Evolutionary conservation across 768 basidiomycete genomes (phyloP).

Genomic region (Pilatotrama ljubarskyi): DNA sequence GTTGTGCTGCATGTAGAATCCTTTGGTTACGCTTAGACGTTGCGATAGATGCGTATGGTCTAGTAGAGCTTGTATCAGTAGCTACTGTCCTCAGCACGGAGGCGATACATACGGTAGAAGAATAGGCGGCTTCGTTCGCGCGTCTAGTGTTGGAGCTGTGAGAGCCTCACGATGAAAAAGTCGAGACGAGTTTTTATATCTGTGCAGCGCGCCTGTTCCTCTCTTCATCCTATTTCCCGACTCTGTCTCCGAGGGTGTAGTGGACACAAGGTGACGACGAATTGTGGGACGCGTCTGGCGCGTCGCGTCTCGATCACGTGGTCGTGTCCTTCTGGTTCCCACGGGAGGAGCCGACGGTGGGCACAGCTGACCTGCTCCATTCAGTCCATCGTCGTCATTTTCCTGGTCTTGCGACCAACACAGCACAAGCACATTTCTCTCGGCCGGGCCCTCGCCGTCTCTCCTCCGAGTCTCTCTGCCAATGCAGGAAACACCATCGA

Average conservation of each 20-base stretch:
- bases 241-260: no score
- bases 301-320: not conserved
- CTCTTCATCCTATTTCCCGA: not conserved
- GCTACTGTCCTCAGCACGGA: not conserved
- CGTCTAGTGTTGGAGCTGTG: no score
- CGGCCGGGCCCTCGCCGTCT: not conserved
- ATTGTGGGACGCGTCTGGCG: not conserved
- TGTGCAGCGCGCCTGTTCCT: not conserved
- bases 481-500: not conserved
- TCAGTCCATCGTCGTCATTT: slow-evolving; percentile 7
- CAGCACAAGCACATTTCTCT: not conserved
- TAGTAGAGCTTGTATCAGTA: slow-evolving; percentile 9
- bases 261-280: no score
- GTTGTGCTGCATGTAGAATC: slow-evolving; percentile 48
- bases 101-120: no score
- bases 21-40: slow-evolving; percentile 34
- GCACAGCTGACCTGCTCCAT: slow-evolving; percentile 2
- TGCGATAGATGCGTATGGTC: not conserved
- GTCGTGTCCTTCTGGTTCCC: not conserved
- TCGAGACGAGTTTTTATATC: not conserved
- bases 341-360: not conserved
- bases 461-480: not conserved
- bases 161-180: no score
- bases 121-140: no score
- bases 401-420: slow-evolving; percentile 4